These are phyloP conservation scores for Psilocybe tampanensis DNA, from an alignment of 768 basidiomycete genomes.

Conservation along the genomic window DNA sequence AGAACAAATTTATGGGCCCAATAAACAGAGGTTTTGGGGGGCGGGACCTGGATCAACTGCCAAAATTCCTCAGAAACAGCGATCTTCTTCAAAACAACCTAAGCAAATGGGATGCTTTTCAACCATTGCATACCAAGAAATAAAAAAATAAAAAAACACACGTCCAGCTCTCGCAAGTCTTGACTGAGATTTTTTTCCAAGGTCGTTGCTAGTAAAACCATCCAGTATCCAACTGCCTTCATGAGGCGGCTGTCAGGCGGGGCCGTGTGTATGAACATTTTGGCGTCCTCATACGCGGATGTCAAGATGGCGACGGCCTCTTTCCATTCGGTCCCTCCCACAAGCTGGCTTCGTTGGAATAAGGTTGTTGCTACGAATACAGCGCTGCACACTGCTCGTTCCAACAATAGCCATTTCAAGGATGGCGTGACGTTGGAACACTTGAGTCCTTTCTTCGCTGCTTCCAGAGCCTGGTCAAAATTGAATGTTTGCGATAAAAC, in stretches of 20 bases:
- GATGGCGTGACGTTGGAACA: slow-evolving; percentile 56
- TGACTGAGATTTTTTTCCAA: slow-evolving; percentile 51
- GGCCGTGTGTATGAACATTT: slow-evolving; percentile 50
- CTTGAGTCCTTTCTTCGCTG: slow-evolving; percentile 65
- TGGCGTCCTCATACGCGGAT: slow-evolving; percentile 61
- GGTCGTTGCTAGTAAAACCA: slow-evolving; percentile 52
- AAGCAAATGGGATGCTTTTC: not conserved
- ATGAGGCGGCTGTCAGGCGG: slow-evolving; percentile 64
- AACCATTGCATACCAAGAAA: not conserved
- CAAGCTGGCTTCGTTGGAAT: slow-evolving; percentile 29
- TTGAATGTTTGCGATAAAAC: slow-evolving; percentile 52
- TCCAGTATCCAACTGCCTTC: slow-evolving; percentile 59
- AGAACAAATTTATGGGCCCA: slow-evolving; percentile 54
- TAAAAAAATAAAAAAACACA: slow-evolving; percentile 22
- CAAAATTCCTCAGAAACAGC: slow-evolving; percentile 55
- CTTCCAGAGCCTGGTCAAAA: slow-evolving; percentile 50
- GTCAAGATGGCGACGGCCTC: slow-evolving; percentile 61
- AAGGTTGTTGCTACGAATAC: slow-evolving; percentile 41
- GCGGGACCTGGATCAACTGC: slow-evolving; percentile 42
- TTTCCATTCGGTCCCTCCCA: slow-evolving; percentile 39
- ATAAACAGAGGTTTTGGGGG: slow-evolving; percentile 53
- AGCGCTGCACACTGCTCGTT: slow-evolving; percentile 40
- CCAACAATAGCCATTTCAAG: slow-evolving; percentile 53
- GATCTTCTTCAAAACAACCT: slow-evolving; percentile 43
- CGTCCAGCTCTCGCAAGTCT: slow-evolving; percentile 54